Evolutionary conservation across 208 protist species (phyloP).

Genomic region (Eutreptiella sp.): DNA sequence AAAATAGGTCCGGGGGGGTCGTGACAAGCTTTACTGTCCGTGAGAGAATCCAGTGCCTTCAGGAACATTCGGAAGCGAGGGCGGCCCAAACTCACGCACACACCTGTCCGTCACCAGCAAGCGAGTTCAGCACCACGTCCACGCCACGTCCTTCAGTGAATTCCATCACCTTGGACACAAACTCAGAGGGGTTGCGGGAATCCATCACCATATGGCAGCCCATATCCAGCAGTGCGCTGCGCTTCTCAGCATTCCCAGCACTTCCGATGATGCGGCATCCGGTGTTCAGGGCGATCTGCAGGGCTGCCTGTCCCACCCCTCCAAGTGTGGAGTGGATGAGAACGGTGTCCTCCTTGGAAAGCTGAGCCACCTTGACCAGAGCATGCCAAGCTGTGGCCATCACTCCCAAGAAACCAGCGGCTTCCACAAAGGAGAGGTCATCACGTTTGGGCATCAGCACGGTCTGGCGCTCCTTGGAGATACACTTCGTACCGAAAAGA

Average conservation of each 20-base stretch:
- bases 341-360: constrained; percentile 29
- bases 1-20: too few relatives aligned
- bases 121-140: constrained; percentile 50
- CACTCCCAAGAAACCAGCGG: constrained; percentile 32
- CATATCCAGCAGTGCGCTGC: constrained; percentile 19
- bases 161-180: constrained; percentile 28
- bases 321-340: constrained; percentile 39
- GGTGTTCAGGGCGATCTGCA: constrained; percentile 9
- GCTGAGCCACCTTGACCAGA: constrained; percentile 29
- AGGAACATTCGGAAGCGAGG: too few relatives aligned
- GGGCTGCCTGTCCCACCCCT: constrained; percentile 35
- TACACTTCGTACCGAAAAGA: too few relatives aligned
- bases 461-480: too few relatives aligned
- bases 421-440: constrained; percentile 26
- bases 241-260: neutral
- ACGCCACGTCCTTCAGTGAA: constrained; percentile 38
- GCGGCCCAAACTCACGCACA: too few relatives aligned
- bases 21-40: too few relatives aligned
- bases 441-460: constrained; percentile 32
- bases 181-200: constrained; percentile 32
- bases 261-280: neutral
- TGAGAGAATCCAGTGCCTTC: too few relatives aligned
- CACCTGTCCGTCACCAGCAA: constrained; percentile 48
- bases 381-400: constrained; percentile 38
- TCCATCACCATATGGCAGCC: constrained; percentile 8